Conservation (phyloP, 305 asterid genomes). For the Stenogyne calaminthoides region DNA sequence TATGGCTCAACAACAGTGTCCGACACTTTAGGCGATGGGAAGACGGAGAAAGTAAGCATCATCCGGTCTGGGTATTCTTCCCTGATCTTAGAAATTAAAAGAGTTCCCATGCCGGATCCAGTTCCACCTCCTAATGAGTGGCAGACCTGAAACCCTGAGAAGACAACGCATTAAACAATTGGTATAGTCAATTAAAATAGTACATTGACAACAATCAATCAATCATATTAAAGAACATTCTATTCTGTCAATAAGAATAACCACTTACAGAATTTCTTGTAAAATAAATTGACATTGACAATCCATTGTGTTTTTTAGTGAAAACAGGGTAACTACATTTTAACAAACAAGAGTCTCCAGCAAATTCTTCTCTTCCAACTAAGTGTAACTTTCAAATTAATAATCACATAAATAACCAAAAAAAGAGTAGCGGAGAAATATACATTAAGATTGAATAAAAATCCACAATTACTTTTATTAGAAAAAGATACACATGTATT, state of each 20-base stretch:
- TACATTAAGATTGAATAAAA: too few relatives aligned
- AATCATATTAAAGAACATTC: not conserved
- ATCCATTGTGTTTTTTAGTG: too few relatives aligned
- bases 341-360: too few relatives aligned
- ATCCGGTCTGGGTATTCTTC: constrained; percentile 50
- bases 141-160: constrained; percentile 45
- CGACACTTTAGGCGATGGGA: constrained; percentile 46
- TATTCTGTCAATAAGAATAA: not conserved
- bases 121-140: constrained; percentile 53
- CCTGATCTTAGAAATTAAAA: constrained; percentile 42
- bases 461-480: too few relatives aligned
- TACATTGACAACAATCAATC: not conserved
- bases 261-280: not conserved
- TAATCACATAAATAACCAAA: too few relatives aligned
- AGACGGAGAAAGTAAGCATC: constrained; percentile 51
- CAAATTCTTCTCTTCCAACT: too few relatives aligned
- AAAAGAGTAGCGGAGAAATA: too few relatives aligned
- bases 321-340: too few relatives aligned
- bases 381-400: too few relatives aligned
- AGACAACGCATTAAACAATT: not conserved
- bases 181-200: not conserved
- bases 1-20: constrained; percentile 50
- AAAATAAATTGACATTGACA: too few relatives aligned
- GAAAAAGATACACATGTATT: too few relatives aligned
- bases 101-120: constrained; percentile 49